These are phyloP conservation scores for Blastomyces emzantsi DNA, from an alignment of 2,329 filamentous ascomycete genomes.

Conservation along the genomic window DNA sequence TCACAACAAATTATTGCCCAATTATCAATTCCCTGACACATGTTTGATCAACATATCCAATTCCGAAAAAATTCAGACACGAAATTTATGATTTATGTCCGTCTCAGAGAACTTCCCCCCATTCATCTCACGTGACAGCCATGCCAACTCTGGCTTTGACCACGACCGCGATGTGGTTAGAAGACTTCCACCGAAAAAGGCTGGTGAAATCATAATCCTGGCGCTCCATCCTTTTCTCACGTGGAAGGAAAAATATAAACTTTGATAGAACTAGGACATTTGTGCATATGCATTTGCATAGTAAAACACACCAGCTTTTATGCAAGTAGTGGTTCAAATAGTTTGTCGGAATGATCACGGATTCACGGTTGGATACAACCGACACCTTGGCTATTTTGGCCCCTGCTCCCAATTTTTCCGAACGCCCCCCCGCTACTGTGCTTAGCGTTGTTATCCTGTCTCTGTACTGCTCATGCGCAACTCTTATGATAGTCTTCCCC, in stretches of 20 bases:
- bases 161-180: neutral
- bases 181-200: neutral
- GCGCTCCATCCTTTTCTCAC: neutral
- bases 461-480: neutral
- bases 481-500: neutral
- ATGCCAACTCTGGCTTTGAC: neutral
- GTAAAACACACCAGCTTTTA: neutral
- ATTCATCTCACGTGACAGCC: neutral
- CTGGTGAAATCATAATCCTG: neutral
- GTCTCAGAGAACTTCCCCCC: neutral
- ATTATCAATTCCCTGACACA: neutral
- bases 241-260: neutral
- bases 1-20: neutral
- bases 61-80: neutral
- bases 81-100: neutral
- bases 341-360: too few relatives aligned
- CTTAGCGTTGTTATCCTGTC: neutral
- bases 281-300: neutral
- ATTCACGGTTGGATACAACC: too few relatives aligned
- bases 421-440: neutral
- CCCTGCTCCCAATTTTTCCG: neutral
- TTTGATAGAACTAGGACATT: neutral
- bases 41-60: neutral
- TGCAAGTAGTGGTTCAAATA: neutral
- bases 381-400: too few relatives aligned